phyloP scores from a whole-genome alignment of 306 rosid species.

The Cyamopsis tetragonoloba region DNA sequence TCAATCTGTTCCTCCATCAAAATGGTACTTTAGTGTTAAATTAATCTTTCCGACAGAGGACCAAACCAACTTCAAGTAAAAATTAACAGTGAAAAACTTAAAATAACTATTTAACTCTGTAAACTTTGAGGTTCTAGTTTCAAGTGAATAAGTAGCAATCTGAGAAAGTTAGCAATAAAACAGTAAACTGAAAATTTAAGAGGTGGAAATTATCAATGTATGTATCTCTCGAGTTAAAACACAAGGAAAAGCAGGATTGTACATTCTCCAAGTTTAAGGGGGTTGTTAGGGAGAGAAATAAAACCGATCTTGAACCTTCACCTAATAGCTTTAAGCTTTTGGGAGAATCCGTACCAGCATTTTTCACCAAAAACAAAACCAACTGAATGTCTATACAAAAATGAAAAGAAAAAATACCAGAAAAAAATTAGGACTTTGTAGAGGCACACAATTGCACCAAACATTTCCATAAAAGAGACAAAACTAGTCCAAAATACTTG shows the following conservation, averaged over 20 bases:
- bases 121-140: neutral
- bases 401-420: neutral
- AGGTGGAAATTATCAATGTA: neutral
- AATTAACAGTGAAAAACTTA: no score
- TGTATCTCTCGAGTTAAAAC: no score
- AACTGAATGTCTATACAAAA: neutral
- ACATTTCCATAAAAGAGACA: neutral
- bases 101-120: neutral
- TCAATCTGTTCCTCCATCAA: neutral
- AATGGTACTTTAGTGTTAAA: neutral
- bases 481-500: neutral
- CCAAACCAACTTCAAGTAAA: no score
- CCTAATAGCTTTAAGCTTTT: neutral
- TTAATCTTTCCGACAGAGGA: no score
- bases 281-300: neutral
- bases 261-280: neutral
- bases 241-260: neutral
- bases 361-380: neutral
- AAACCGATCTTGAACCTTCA: neutral
- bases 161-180: neutral
- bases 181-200: neutral
- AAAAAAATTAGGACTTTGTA: neutral
- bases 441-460: neutral
- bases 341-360: neutral
- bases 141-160: no score